A percentile compares a stretch with the other conserved stretches of the same genome.
Conservation (phyloP, 2,329 filamentous ascomycete genomes). For the Penicillium sp. region DNA sequence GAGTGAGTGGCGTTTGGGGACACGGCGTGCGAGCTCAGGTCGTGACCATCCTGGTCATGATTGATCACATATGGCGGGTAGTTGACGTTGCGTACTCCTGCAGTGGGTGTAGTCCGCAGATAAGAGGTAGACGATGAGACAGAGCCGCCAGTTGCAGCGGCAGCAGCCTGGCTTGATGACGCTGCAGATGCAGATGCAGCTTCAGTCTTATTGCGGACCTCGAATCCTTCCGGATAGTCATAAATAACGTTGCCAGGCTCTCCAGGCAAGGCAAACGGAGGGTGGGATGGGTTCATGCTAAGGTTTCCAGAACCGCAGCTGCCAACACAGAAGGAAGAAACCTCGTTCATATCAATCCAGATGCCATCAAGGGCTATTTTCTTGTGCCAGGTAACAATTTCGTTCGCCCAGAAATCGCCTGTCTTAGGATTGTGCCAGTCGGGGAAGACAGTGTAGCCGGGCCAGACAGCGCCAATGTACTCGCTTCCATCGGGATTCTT, state of each 20-base stretch:
- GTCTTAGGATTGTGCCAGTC: conserved; percentile 61
- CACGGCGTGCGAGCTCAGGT: conserved; percentile 69
- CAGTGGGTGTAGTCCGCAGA: conserved; percentile 59
- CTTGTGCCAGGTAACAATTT: conserved; percentile 52
- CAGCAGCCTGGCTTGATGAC: conserved; percentile 51
- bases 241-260: conserved; percentile 60
- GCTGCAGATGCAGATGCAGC: conserved; percentile 59
- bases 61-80: conserved; percentile 75
- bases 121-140: conserved; percentile 46
- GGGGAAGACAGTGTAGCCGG: conserved; percentile 60
- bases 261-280: conserved; percentile 63
- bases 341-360: conserved; percentile 64
- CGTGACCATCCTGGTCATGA: conserved; percentile 61
- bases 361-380: conserved; percentile 54
- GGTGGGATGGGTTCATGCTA: conserved; percentile 66
- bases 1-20: conserved; percentile 74
- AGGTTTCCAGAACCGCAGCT: conserved; percentile 67
- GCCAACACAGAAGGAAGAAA: conserved; percentile 65
- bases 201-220: conserved; percentile 66
- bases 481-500: conserved; percentile 54
- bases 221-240: conserved; percentile 67
- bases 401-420: conserved; percentile 58
- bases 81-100: conserved; percentile 65
- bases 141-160: conserved; percentile 34
- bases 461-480: conserved; percentile 58